phyloP scores from a whole-genome alignment of 352 stramenopile genomes.

The Globisporangium parvum region DNA sequence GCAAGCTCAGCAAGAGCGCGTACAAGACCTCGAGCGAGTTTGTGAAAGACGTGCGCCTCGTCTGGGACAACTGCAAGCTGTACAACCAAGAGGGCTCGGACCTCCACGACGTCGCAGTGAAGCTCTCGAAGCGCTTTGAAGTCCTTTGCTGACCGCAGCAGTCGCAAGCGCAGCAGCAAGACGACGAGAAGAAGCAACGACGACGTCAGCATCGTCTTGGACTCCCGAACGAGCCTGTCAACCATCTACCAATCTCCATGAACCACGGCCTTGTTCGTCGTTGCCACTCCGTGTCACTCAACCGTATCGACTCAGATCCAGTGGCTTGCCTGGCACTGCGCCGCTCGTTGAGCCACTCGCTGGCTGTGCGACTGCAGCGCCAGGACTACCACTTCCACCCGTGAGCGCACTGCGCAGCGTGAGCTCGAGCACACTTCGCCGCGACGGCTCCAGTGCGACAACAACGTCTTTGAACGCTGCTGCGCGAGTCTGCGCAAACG shows the following conservation, averaged over 20 bases:
- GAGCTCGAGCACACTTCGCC: conserved; percentile 34
- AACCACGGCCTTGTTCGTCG: not conserved
- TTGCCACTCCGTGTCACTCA: conserved; percentile 2
- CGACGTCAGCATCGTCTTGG: no score
- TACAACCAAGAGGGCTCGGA: conserved; percentile 89
- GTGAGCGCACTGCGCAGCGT: conserved; percentile 39
- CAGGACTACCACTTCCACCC: conserved; percentile 8
- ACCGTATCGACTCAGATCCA: conserved; percentile 42
- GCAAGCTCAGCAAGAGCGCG: no score
- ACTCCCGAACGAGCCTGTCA: not conserved
- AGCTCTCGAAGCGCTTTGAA: conserved; percentile 86
- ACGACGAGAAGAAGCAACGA: no score
- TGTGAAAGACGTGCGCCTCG: conserved; percentile 76
- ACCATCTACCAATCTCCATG: not conserved
- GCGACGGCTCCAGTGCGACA: conserved; percentile 27
- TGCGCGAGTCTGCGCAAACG: conserved; percentile 45
- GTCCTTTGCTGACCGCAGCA: conserved; percentile 73
- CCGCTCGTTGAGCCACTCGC: not conserved
- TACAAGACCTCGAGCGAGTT: conserved; percentile 82
- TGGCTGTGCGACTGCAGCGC: not conserved
- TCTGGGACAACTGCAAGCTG: conserved; percentile 84
- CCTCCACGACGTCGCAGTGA: conserved; percentile 78
- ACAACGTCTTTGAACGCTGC: conserved; percentile 49
- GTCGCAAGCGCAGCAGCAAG: conserved; percentile 14
- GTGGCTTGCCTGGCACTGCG: conserved; percentile 13